phyloP scores from a whole-genome alignment of 306 rosid genomes.

The Dalbergia oliveri region DNA sequence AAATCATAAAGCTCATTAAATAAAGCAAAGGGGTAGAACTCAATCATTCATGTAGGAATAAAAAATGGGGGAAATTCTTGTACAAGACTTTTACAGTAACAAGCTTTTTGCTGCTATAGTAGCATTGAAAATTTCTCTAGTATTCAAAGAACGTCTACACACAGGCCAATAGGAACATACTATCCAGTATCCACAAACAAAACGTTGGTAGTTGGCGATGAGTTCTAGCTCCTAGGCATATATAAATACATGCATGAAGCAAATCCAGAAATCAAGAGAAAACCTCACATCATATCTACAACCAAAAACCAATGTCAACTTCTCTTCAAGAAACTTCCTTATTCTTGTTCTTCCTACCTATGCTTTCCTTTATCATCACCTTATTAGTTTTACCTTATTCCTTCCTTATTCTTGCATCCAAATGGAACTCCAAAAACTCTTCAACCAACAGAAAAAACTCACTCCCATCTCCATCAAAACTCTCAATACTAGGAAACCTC shows the following conservation, averaged over 20 bases:
- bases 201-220: no score
- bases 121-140: no score
- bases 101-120: no score
- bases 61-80: no score
- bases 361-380: background rate
- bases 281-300: background rate
- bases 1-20: no score
- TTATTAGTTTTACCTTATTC: background rate
- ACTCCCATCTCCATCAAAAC: background rate
- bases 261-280: background rate
- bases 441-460: background rate
- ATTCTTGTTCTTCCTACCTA: background rate
- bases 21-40: no score
- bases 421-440: background rate
- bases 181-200: no score
- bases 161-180: no score
- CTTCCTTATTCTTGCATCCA: background rate
- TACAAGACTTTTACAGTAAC: no score
- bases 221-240: no score
- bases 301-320: background rate
- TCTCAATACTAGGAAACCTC: conserved; percentile 9
- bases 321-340: background rate
- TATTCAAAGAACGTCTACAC: no score
- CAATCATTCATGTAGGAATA: no score
- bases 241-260: background rate